Evolutionary conservation across 129 eudicot species (phyloP).

Genomic region (Heracleum sosnowskyi): DNA sequence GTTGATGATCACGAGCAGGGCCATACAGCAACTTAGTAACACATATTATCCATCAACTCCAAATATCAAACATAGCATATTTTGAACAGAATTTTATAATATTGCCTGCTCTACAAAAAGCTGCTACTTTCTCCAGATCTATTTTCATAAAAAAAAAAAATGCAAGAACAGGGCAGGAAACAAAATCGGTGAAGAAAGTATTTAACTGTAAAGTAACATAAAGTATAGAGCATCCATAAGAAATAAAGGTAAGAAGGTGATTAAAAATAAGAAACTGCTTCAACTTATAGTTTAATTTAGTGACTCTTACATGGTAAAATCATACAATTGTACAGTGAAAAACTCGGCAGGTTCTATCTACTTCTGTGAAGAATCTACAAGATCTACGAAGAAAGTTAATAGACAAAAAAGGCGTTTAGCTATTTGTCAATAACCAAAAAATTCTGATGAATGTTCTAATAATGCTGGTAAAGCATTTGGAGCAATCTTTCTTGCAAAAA

Average conservation of each 20-base stretch:
- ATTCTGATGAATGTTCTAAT: conserved; percentile 45
- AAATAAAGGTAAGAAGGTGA: neutral
- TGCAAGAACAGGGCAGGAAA: neutral
- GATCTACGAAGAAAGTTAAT: neutral
- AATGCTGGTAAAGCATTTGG: conserved; percentile 65
- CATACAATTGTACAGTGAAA: neutral
- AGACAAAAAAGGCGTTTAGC: neutral
- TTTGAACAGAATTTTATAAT: neutral
- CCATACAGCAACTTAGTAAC: neutral
- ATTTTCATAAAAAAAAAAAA: neutral
- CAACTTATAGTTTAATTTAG: neutral
- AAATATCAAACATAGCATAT: neutral
- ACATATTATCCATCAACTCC: neutral
- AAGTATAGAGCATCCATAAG: neutral
- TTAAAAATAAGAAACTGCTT: neutral
- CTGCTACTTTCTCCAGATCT: neutral
- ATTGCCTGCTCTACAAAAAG: neutral
- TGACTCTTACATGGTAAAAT: neutral
- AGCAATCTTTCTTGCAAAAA: conserved; percentile 86
- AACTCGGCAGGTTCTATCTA: neutral
- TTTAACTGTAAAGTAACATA: neutral
- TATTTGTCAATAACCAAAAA: conserved; percentile 43
- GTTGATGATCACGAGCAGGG: neutral
- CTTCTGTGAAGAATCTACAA: neutral
- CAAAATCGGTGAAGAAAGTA: neutral